These are phyloP conservation scores for Lepidium didymum DNA, from an alignment of 345 rosid species.

Conservation along the genomic window DNA sequence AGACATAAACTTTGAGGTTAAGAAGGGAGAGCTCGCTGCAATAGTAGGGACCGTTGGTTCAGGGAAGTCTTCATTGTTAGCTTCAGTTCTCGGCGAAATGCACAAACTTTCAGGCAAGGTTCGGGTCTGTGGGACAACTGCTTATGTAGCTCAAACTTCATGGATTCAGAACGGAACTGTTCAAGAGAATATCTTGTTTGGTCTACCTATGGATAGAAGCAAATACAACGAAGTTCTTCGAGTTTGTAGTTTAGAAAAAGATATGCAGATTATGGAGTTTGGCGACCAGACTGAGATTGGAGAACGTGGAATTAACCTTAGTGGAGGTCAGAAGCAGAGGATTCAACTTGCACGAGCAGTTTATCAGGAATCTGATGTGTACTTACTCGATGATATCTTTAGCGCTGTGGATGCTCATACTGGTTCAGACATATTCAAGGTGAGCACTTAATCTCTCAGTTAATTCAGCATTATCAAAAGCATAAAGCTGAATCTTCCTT, in stretches of 20 bases:
- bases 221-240: conserved; percentile 63
- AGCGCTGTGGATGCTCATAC: conserved; percentile 99
- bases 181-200: conserved; percentile 81
- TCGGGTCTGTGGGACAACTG: conserved; percentile 69
- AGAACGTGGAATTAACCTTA: conserved; percentile 94
- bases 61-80: conserved; percentile 85
- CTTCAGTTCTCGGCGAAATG: conserved; percentile 93
- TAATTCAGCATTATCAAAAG: not conserved
- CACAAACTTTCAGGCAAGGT: conserved; percentile 81
- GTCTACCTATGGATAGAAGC: conserved; percentile 60
- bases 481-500: conserved; percentile 1
- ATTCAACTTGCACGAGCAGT: conserved; percentile 43
- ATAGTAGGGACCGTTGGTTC: conserved; percentile 93
- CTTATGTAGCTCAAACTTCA: conserved; percentile 89
- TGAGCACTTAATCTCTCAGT: conserved; percentile 2
- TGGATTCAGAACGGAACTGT: conserved; percentile 97
- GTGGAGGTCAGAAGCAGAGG: conserved; percentile 95
- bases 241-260: conserved; percentile 84
- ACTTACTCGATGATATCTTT: conserved; percentile 89
- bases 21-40: conserved; percentile 77
- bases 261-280: conserved; percentile 87
- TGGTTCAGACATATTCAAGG: conserved; percentile 89
- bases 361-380: conserved; percentile 84
- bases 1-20: conserved; percentile 52
- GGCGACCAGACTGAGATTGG: conserved; percentile 98